phyloP scores from a whole-genome alignment of 345 rosid species.

The Bretschneidera sinensis region DNA sequence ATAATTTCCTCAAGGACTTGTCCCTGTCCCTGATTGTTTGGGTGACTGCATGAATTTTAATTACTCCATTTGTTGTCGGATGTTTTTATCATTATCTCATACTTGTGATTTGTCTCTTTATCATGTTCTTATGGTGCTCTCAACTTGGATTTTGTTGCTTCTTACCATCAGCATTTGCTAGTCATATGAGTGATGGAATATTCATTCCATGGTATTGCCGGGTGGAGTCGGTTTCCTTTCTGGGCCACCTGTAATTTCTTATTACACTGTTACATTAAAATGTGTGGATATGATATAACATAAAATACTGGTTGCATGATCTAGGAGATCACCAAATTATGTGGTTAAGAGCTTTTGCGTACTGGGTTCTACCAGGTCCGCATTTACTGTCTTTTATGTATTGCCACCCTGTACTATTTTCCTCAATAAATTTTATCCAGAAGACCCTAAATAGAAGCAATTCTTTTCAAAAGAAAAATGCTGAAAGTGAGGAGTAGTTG shows the following conservation, averaged over 20 bases:
- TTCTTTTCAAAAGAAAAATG: too few species aligned
- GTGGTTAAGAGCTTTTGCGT: constrained; percentile 21
- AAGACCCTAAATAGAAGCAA: background rate
- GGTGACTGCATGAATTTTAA: constrained; percentile 10
- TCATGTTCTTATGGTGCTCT: constrained; percentile 9
- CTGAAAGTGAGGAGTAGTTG: too few species aligned
- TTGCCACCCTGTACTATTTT: constrained; percentile 9
- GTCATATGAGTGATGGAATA: constrained; percentile 8
- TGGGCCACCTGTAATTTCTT: constrained; percentile 29
- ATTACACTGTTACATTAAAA: constrained; percentile 3
- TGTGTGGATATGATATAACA: constrained; percentile 21
- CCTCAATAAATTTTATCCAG: background rate
- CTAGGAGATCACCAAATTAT: constrained; percentile 18
- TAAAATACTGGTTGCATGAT: background rate
- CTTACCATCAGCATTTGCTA: background rate
- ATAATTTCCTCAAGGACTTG: constrained; percentile 10
- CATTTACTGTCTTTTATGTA: background rate
- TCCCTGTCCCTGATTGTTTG: constrained; percentile 4
- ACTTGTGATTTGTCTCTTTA: constrained; percentile 4
- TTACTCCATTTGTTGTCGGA: background rate
- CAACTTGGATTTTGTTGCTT: constrained; percentile 14
- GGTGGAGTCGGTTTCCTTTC: constrained; percentile 19
- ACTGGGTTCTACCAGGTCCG: constrained; percentile 5
- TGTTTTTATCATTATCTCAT: constrained; percentile 1
- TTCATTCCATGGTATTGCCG: constrained; percentile 17